Base-by-base conservation (phyloP, 2,329 filamentous ascomycete species). In the Coniochaeta sp. region DNA sequence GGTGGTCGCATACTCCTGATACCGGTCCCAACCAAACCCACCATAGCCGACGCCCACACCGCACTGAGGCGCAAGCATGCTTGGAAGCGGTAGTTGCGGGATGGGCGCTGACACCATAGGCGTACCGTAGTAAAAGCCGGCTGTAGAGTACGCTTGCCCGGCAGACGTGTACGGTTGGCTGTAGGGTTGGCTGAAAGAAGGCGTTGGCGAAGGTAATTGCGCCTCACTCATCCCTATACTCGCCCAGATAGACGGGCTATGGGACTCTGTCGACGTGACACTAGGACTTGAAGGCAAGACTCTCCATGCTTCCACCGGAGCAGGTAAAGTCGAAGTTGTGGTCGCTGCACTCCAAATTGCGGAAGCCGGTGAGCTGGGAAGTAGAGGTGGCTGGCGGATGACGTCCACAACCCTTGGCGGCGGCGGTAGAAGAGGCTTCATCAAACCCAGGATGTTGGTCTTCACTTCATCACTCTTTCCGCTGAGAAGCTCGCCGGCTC, bases 381-480 rank as follows among this genome's bases (percentile, higher is more conserved):
- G 82, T 67, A 96, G 81, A 61, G 91, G 89, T 63, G 89, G 89
- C 66, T 93, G 91, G 70, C 91, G 90, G 71, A 97, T 86, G 67
- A 96, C 86, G 73, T 97, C 92, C 73, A 96, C 86, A 66, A 96
- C 87, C 73, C 91, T 89, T 58, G 93, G 93, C 67, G 92, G 92
- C 62, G 91, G 87, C 58, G 89, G 93, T 63, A 96, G 85, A 65
- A 98, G 82, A 61, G 96, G 87, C 74, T 93, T 89, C 81, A 97
- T 92, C 70, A 98, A 82, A 68, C 83, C 85, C 80, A 90, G 84
- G 77, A 99, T 89, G 73, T 85, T 88, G 70, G 81, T 86, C 84
- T 96, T 96, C 76, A 97, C 93, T 68, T 97, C 92, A 67, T 96
- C 92, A 71, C 91, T 92, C 78, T 91, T 90, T 66, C 93, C 93